Base-by-base conservation (phyloP, 2,329 filamentous ascomycete species). In the Blumeria graminis region DNA sequence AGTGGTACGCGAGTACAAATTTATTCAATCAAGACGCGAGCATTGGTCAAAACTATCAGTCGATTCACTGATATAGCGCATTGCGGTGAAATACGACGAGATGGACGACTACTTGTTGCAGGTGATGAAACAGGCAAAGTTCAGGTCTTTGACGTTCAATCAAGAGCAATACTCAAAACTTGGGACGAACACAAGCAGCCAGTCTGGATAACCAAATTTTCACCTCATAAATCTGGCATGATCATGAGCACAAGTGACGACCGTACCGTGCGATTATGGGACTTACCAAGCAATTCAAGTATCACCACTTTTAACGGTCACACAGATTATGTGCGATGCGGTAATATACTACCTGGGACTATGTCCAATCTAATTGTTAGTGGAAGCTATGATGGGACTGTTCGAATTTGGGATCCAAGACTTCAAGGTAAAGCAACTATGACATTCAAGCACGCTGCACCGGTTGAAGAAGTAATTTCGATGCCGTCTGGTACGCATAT, bases 111-210 rank as follows among this genome's bases (percentile, higher is more conserved):
- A 57, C 71, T 98, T 63, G 83, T 93, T 38, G 88, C 90, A 35
- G 90, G 90, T 64, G 90, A 95, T 63, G 90, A 95, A 67, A 84
- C 80, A 43, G 93, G 93, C 57, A 81, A 83, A 60, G 86, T 98
- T 62, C 93, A 98, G 70, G 88, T 95, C 11, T 98, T 96, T 66
- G 92, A 98, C 66, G 80, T 94, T 55, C 81, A 76, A 66, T 90
- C 88, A 57, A 78, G 92, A 60, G 88, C 88, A 3, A 94, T 98
- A 62, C 72, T 98, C 63, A 90, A 92, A 73, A 95, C 90, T 55
- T 98, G 92, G 90, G 81, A 82, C 61, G 80, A 89, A 63, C 90
- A 96, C 72, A 89, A 88, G 71, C 89, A 94, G 74, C 86, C 92
- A 13, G 86, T 94, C 28, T 95, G 90, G 82, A 80, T 83, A 28